Percentiles rank a stretch among this genome's conserved stretches.
These are phyloP conservation scores for Moricandia arvensis DNA, from an alignment of 345 rosid species.

Conservation along the genomic window DNA sequence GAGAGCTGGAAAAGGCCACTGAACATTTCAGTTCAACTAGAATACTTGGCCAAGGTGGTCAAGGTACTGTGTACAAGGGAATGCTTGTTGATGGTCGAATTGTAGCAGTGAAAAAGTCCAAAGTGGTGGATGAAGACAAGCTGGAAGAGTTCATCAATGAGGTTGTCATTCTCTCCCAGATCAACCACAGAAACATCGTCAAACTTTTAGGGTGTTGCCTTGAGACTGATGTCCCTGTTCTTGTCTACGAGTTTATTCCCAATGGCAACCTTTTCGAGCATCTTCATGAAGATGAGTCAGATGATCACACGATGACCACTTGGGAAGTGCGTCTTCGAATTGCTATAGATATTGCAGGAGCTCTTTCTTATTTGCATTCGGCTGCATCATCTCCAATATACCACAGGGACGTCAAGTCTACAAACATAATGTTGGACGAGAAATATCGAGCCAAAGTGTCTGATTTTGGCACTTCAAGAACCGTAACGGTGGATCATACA, in stretches of 20 bases:
- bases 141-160: conserved; percentile 49
- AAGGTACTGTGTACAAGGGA: conserved; percentile 46
- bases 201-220: conserved; percentile 47
- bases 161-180: conserved; percentile 43
- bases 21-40: conserved; percentile 30
- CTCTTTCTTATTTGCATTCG: conserved; percentile 44
- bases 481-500: conserved; percentile 28
- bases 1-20: conserved; percentile 32
- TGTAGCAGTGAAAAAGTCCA: conserved; percentile 48
- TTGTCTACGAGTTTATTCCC: conserved; percentile 41
- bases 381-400: conserved; percentile 38
- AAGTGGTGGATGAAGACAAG: conserved; percentile 39
- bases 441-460: conserved; percentile 28
- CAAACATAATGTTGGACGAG: conserved; percentile 45
- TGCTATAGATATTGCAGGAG: conserved; percentile 42
- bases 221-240: conserved; percentile 45
- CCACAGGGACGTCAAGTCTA: conserved; percentile 49
- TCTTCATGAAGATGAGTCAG: conserved; percentile 37
- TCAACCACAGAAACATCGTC: conserved; percentile 46
- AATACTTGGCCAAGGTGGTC: conserved; percentile 46
- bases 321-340: conserved; percentile 43
- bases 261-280: conserved; percentile 39
- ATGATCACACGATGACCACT: conserved; percentile 14
- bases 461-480: conserved; percentile 33
- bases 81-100: conserved; percentile 26